Conservation (phyloP, 176 grass and related monocot genomes). For the Canna indica region DNA sequence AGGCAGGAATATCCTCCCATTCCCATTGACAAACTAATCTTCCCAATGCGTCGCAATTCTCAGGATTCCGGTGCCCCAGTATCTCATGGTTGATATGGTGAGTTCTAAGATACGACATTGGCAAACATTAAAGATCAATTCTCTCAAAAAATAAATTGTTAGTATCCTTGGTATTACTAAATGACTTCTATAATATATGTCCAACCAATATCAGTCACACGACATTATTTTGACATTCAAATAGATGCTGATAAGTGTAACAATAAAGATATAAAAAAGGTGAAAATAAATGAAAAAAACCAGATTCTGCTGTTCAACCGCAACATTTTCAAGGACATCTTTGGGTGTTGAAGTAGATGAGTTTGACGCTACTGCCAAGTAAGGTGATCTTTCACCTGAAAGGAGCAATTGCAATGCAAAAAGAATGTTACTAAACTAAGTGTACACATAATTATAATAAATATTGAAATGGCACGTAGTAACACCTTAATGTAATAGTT, state of each 20-base stretch:
- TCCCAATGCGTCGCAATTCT: too few species aligned
- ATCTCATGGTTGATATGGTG: too few species aligned
- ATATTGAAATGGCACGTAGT: background rate
- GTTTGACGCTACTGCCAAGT: constrained; percentile 71
- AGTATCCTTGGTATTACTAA: background rate
- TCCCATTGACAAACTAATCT: too few species aligned
- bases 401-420: constrained; percentile 3
- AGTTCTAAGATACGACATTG: too few species aligned
- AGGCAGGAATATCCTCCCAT: too few species aligned
- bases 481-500: constrained; percentile 69
- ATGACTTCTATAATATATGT: background rate
- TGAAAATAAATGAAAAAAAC: constrained; percentile 24
- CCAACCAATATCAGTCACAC: background rate
- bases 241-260: background rate
- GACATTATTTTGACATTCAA: background rate
- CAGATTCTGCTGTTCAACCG: constrained; percentile 85
- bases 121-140: background rate
- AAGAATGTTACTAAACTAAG: background rate
- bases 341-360: constrained; percentile 66
- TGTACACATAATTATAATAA: background rate
- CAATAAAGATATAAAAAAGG: background rate
- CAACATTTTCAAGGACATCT: constrained; percentile 79
- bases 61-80: too few species aligned
- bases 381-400: constrained; percentile 74
- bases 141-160: background rate